Evolutionary conservation across 495 filamentous ascomycete species (phyloP), one percentile per base, ranked within the genome.

Genomic region (Xylaria telfairii): DNA sequence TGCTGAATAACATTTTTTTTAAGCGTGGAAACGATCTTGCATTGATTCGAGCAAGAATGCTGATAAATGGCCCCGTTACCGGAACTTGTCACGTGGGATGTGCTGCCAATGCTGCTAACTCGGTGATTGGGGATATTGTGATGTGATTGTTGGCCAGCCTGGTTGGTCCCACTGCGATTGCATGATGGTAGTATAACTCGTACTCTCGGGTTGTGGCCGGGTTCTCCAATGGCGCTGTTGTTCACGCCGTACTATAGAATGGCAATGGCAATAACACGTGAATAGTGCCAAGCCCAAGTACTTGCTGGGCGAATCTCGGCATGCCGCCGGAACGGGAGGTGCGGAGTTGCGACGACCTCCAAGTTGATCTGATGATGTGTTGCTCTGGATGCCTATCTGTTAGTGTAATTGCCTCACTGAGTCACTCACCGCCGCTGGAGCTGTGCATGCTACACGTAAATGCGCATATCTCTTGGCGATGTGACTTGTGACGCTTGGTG

Each of bases 191-290:
- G n/a, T n/a, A n/a, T n/a, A 66, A 28, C 46, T 53, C 47, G 46
- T 49, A 26, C 41, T 54, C 47, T 54, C 34, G 44, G 30, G 24
- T 47, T 41, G 26, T 46, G 26, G 21, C 44, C 1, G 21, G 51
- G 7, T 46, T 28, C 21, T 30, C 61, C 30, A 34, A 59, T 37
- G 8, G 54, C 30, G 15, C 30, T 17, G 21, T 59, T 59, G 5
- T 4, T 19, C 17, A n/a, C 28, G 28, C 17, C 10, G 30, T 59
- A 37, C 56, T 57, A 28, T n/a, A 19, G 56, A 10, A 26, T 62
- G 13, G 56, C 34, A 1, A 61, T 69, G 42, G 67, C 68, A 70
- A 60, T 46, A 49, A 51, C 59, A 70, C 60, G 68, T 70, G 68
- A 65, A 70, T 70, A 41, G 19, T 53, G 67, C 67, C 67, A 69